Evolutionary conservation across 2,329 filamentous ascomycete species (phyloP).

Genomic region (Trematosphaeria pertusa): DNA sequence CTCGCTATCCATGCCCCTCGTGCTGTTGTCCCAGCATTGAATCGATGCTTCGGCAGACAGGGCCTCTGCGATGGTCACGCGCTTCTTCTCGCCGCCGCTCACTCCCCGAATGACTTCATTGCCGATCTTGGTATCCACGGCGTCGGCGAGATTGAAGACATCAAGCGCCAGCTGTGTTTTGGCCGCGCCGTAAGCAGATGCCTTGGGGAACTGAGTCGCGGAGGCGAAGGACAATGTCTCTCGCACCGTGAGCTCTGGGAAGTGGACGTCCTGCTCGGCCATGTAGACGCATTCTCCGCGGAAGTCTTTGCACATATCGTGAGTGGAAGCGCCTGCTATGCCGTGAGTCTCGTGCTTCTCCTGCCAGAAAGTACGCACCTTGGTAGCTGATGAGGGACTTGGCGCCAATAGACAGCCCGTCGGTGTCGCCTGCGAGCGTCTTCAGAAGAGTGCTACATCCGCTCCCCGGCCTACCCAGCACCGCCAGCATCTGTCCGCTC

Average conservation of each 20-base stretch:
- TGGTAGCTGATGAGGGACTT: constrained; percentile 2
- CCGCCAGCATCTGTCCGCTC: constrained; percentile 57
- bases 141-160: too few relatives aligned
- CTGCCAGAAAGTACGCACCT: too few relatives aligned
- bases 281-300: constrained; percentile 82
- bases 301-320: constrained; percentile 63
- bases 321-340: too few relatives aligned
- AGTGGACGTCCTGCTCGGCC: constrained; percentile 80
- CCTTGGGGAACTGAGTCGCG: too few relatives aligned
- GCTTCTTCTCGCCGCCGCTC: constrained; percentile 72
- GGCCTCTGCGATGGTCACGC: constrained; percentile 78
- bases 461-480: constrained; percentile 53
- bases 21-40: constrained; percentile 77
- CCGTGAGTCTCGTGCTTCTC: too few relatives aligned
- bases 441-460: constrained; percentile 69
- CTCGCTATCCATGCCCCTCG: constrained; percentile 67
- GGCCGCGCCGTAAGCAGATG: too few relatives aligned
- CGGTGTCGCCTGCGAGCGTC: constrained; percentile 48
- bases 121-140: constrained; percentile 71
- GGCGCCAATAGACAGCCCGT: background rate
- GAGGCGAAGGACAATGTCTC: constrained; percentile 68
- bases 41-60: constrained; percentile 63
- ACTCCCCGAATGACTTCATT: constrained; percentile 77
- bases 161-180: too few relatives aligned
- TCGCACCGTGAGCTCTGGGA: constrained; percentile 79